A percentile compares a stretch with the other conserved stretches of the same genome.
Evolutionary conservation across 2,329 filamentous ascomycete genomes (phyloP).

Genomic region (Berkeleyomyces basicola): DNA sequence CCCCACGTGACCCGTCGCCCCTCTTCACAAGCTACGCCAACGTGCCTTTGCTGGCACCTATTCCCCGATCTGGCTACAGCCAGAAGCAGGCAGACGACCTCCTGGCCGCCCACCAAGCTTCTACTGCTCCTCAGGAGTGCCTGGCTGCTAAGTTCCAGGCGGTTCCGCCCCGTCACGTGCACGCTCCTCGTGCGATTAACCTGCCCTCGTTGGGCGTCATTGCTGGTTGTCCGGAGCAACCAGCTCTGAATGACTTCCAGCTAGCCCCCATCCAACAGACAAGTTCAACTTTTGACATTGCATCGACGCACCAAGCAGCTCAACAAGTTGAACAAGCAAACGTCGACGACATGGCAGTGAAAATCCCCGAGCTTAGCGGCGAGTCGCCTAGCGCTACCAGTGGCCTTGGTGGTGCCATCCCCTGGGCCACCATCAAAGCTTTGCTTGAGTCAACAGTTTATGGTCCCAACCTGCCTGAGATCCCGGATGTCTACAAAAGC

Average conservation of each 20-base stretch:
- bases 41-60: neutral
- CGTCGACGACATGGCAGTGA: no score
- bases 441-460: no score
- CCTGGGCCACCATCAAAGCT: no score
- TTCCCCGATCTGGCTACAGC: neutral
- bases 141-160: neutral
- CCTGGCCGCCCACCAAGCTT: neutral
- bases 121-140: neutral
- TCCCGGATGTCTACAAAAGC: no score
- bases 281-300: no score
- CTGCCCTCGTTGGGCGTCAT: neutral
- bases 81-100: neutral
- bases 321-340: no score
- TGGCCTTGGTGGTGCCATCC: no score
- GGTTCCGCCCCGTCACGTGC: neutral
- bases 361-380: no score
- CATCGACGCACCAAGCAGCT: no score
- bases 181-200: neutral
- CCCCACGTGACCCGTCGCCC: neutral
- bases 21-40: neutral
- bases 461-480: no score
- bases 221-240: neutral
- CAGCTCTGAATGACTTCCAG: neutral
- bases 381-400: no score
- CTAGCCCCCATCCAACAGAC: neutral